These are phyloP conservation scores for Entomortierella chlamydospora DNA, from an alignment of 192 early-diverging fungal genomes.

Conservation along the genomic window DNA sequence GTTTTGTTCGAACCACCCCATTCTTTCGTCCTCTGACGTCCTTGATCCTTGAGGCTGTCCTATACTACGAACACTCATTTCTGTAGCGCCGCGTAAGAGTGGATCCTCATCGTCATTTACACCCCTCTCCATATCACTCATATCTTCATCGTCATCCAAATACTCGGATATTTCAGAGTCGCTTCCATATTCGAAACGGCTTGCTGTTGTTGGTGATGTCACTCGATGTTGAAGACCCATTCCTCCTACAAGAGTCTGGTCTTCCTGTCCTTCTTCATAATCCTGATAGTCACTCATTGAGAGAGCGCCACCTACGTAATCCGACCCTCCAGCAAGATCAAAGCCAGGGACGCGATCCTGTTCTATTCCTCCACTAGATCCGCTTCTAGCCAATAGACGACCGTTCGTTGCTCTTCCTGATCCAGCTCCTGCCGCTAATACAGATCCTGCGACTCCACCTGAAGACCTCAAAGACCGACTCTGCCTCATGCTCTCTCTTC, in stretches of 20 bases:
- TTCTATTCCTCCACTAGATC: not conserved
- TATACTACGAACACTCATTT: conserved; percentile 6
- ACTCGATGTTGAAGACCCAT: conserved; percentile 14
- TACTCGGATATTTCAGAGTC: conserved; percentile 32
- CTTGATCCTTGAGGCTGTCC: not conserved
- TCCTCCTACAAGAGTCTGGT: conserved; percentile 25
- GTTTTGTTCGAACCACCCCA: conserved; percentile 40
- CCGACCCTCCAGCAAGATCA: conserved; percentile 2
- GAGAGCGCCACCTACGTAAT: conserved; percentile 16
- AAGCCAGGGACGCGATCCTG: not conserved
- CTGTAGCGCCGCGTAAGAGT: conserved; percentile 9
- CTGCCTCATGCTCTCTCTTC: conserved; percentile 23
- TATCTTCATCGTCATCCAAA: conserved; percentile 23
- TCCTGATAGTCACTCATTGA: conserved; percentile 6
- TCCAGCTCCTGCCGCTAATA: not conserved
- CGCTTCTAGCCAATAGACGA: conserved; percentile 16
- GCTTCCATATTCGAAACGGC: conserved; percentile 6
- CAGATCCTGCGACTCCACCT: not conserved
- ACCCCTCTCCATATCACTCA: conserved; percentile 43
- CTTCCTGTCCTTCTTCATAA: conserved; percentile 19
- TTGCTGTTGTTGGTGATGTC: not conserved
- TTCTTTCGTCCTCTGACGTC: conserved; percentile 1
- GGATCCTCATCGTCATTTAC: conserved; percentile 7
- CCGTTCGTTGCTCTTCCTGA: conserved; percentile 1
- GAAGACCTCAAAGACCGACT: conserved; percentile 10